Evolutionary conservation across 116 monocot genomes (phyloP).

Genomic region (Posidonia oceanica): DNA sequence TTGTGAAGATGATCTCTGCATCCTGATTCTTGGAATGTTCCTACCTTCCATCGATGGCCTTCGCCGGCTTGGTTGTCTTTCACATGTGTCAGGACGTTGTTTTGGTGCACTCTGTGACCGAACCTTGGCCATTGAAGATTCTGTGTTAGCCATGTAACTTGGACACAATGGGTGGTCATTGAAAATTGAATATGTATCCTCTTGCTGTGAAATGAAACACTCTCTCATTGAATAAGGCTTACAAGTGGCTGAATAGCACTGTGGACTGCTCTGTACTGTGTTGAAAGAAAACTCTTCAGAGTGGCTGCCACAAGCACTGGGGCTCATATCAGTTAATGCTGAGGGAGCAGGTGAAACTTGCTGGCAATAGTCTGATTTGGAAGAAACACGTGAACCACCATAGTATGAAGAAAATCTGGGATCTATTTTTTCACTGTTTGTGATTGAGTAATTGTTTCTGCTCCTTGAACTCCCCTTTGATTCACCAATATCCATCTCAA

Average conservation of each 20-base stretch:
- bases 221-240: slow-evolving; percentile 14
- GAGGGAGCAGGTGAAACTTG: slow-evolving; percentile 53
- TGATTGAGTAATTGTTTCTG: slow-evolving; percentile 40
- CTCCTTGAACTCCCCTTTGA: slow-evolving; percentile 28
- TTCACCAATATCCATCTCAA: slow-evolving; percentile 68
- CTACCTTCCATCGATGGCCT: slow-evolving; percentile 54
- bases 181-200: slow-evolving; percentile 13
- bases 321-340: slow-evolving; percentile 47
- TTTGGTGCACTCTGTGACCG: slow-evolving; percentile 86
- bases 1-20: slow-evolving; percentile 81
- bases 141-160: slow-evolving; percentile 89
- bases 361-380: slow-evolving; percentile 15
- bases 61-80: slow-evolving; percentile 53
- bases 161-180: slow-evolving; percentile 33
- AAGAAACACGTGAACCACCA: slow-evolving; percentile 5
- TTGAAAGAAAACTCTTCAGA: slow-evolving; percentile 64
- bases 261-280: slow-evolving; percentile 61
- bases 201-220: slow-evolving; percentile 12
- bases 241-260: slow-evolving; percentile 32
- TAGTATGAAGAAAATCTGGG: slow-evolving; percentile 29
- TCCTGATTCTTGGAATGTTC: slow-evolving; percentile 55
- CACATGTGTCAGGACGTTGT: slow-evolving; percentile 50
- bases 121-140: slow-evolving; percentile 80
- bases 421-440: slow-evolving; percentile 30
- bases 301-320: slow-evolving; percentile 38